These are phyloP conservation scores for Secale cereale DNA, from an alignment of 176 grass and related monocot species.

Conservation along the genomic window DNA sequence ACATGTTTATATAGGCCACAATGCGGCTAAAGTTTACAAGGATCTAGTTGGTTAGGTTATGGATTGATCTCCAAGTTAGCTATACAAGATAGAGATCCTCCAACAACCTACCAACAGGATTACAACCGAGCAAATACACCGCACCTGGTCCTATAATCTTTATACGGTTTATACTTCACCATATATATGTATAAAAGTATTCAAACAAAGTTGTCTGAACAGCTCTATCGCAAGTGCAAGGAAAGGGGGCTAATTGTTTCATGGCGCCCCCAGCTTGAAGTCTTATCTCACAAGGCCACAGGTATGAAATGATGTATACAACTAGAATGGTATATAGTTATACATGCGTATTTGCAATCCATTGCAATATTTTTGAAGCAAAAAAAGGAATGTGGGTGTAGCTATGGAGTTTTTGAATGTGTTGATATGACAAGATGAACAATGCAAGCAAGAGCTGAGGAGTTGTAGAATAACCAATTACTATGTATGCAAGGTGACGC, in stretches of 20 bases:
- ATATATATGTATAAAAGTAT: too few species aligned
- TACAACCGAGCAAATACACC: too few species aligned
- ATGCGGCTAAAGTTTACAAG: too few species aligned
- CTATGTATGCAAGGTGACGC: not conserved
- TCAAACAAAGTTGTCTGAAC: not conserved
- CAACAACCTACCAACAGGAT: too few species aligned
- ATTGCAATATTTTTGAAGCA: not conserved
- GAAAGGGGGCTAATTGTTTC: not conserved
- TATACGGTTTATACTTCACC: too few species aligned
- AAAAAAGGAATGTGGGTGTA: not conserved
- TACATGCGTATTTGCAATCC: not conserved
- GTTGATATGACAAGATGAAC: not conserved
- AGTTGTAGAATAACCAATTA: not conserved
- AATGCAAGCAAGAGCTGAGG: not conserved
- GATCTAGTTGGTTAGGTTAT: too few species aligned
- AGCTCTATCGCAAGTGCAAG: not conserved
- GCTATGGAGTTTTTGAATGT: not conserved
- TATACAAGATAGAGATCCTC: too few species aligned
- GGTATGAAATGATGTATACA: not conserved
- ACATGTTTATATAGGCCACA: too few species aligned
- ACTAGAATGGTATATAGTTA: not conserved
- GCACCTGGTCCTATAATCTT: too few species aligned
- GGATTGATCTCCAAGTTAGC: too few species aligned
- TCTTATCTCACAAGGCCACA: slow-evolving; percentile 15
- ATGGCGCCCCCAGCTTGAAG: not conserved